Base-by-base conservation (phyloP, 1,284 basidiomycete genomes). In the Sporisorium sorghi region DNA sequence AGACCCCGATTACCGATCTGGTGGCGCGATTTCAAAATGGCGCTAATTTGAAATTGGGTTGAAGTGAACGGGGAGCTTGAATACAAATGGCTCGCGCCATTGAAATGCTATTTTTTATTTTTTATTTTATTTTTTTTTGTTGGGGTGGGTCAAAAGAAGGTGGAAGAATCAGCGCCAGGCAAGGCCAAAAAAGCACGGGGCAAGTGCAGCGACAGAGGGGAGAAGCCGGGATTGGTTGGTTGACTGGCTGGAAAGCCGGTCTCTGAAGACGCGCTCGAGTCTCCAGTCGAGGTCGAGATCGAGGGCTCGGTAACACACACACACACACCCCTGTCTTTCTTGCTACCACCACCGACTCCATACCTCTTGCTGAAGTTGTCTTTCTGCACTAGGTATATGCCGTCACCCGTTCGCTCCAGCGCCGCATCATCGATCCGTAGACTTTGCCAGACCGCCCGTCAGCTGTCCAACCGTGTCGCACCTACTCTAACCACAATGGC, bases 391-490 rank as follows among this genome's bases (percentile, higher is more conserved):
- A 50, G 49, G 53, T 72, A 56, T 66, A 72, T 72, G 69, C 59
- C 69, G 61, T 63, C 71, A n/a, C 54, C 71, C 24, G 50, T 58
- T 40, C 35, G 53, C 30, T 50, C 59, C 17, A 63, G 58, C 19
- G 56, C 66, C 11, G n/a, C 65, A 17, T 30, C 55, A 23, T 61
- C 77, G 33, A 51, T 83, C 32, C 70, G 66, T 42, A 63, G 81
- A 74, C 62, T 83, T 21, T 60, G 70, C 11, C 81, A 79, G 58
- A 77, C 75, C 37, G 70, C 63, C 23, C 71, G 78, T 40, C 81
- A 81, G 52, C 62, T 83, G 59, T 58, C 75, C 52, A 55, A 68
- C 63, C 46, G 50, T 49, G 32, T 58, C 54, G 43, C 54, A 30
- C 32, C 43, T 7, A 14, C 44, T 0, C 19, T 32, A 24, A 52